These are phyloP conservation scores for Theobroma cacao DNA, from an alignment of 345 rosid genomes.

Conservation along the genomic window DNA sequence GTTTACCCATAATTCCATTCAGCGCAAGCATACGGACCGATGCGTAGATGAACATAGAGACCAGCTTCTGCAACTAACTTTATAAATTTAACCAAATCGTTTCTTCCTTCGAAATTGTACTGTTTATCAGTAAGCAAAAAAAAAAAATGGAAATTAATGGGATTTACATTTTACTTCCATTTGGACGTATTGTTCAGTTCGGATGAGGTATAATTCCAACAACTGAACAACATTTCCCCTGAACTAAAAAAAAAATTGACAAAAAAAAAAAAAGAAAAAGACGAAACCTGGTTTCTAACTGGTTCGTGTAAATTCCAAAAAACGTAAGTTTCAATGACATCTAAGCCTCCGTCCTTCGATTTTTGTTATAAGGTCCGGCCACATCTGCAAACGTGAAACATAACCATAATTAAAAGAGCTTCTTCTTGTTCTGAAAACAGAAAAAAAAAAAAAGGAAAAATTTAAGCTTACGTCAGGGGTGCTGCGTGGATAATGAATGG, in stretches of 20 bases:
- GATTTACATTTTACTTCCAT: background rate
- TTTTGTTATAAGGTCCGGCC: conserved; percentile 94
- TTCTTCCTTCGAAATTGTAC: conserved; percentile 90
- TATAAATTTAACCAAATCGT: conserved; percentile 78
- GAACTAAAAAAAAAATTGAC: background rate
- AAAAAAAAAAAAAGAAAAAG: background rate
- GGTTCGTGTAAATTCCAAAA: conserved; percentile 93
- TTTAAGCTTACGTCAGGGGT: conserved; percentile 59
- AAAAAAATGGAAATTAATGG: background rate
- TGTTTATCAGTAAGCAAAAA: conserved; percentile 21
- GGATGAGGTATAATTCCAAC: conserved; percentile 1
- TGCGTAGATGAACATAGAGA: conserved; percentile 85
- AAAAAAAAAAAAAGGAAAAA: background rate
- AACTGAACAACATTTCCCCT: conserved; percentile 18
- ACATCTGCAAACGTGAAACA: conserved; percentile 56
- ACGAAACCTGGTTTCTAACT: conserved; percentile 63
- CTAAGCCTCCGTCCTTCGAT: conserved; percentile 94
- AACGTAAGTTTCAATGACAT: conserved; percentile 87
- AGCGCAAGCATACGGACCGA: conserved; percentile 95
- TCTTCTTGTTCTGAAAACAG: background rate
- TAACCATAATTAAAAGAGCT: background rate
- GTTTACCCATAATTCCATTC: conserved; percentile 97
- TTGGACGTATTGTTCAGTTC: background rate
- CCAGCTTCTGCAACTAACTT: conserved; percentile 85
- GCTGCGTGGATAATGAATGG: conserved; percentile 97